Percentiles rank a stretch among this genome's conserved stretches.
phyloP scores from a whole-genome alignment of 106 monocot species.

The Dendrobium nobile region DNA sequence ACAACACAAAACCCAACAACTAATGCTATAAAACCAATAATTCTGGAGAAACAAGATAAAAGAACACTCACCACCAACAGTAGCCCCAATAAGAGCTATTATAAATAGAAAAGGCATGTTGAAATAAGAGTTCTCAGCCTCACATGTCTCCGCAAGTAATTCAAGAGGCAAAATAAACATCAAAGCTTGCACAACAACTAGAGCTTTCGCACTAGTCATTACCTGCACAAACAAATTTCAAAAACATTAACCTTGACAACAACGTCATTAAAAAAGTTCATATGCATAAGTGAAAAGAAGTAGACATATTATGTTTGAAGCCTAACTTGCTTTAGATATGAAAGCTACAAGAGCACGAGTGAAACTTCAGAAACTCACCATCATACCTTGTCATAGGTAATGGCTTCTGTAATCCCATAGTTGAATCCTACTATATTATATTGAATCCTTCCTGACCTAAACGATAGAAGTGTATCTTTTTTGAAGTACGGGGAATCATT shows the following conservation, averaged over 20 bases:
- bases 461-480: background rate
- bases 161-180: conserved; percentile 44
- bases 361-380: conserved; percentile 46
- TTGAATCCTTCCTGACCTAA: background rate
- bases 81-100: conserved; percentile 74
- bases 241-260: too few relatives aligned
- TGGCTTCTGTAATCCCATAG: conserved; percentile 7
- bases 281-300: background rate
- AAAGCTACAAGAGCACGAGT: background rate
- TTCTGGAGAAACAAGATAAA: background rate
- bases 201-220: conserved; percentile 12
- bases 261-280: background rate
- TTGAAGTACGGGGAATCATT: background rate
- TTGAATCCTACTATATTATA: background rate
- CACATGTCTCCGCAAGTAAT: conserved; percentile 63
- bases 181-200: conserved; percentile 30
- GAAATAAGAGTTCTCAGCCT: conserved; percentile 30
- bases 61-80: conserved; percentile 59
- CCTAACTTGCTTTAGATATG: background rate
- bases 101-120: conserved; percentile 72
- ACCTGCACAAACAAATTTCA: background rate
- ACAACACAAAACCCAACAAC: background rate
- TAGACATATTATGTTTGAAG: background rate
- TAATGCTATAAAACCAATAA: background rate
- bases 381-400: conserved; percentile 65